These are phyloP conservation scores for Aspergillus calidoustus DNA, from an alignment of 2,329 filamentous ascomycete species.

Conservation along the genomic window DNA sequence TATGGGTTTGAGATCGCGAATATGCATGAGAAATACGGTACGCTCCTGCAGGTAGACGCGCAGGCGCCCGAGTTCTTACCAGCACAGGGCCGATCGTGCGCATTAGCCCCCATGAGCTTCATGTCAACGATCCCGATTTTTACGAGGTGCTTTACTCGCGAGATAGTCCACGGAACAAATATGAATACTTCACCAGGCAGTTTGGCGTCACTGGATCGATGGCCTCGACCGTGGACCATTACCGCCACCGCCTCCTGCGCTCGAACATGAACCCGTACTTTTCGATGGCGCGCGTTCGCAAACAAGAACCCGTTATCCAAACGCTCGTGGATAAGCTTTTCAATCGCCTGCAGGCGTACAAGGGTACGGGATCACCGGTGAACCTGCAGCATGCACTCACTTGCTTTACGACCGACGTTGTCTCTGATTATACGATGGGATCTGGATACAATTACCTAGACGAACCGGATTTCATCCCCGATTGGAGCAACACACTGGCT, in stretches of 20 bases:
- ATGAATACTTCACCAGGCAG: constrained; percentile 18
- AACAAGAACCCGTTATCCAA: constrained; percentile 23
- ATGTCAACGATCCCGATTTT: constrained; percentile 37
- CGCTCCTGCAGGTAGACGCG: not conserved
- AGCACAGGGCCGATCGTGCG: constrained; percentile 23
- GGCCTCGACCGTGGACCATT: constrained; percentile 23
- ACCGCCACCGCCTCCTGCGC: constrained; percentile 25
- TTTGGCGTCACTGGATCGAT: constrained; percentile 15
- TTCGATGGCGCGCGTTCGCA: constrained; percentile 26
- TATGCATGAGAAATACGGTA: constrained; percentile 31
- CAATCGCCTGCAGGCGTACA: constrained; percentile 23
- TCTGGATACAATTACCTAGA: constrained; percentile 31
- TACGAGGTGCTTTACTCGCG: constrained; percentile 27
- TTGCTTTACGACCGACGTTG: constrained; percentile 49
- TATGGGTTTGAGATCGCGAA: constrained; percentile 30
- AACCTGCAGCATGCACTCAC: constrained; percentile 35
- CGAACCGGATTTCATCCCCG: constrained; percentile 29
- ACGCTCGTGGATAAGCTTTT: constrained; percentile 26
- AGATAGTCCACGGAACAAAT: constrained; percentile 25
- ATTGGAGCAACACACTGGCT: constrained; percentile 31
- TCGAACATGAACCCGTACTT: constrained; percentile 29
- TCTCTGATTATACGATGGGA: constrained; percentile 45
- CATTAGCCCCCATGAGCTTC: constrained; percentile 33
- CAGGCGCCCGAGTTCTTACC: not conserved
- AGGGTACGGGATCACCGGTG: constrained; percentile 12